Base-by-base conservation (phyloP, 371 early-diverging fungal genomes). In the Mucor saturninus region DNA sequence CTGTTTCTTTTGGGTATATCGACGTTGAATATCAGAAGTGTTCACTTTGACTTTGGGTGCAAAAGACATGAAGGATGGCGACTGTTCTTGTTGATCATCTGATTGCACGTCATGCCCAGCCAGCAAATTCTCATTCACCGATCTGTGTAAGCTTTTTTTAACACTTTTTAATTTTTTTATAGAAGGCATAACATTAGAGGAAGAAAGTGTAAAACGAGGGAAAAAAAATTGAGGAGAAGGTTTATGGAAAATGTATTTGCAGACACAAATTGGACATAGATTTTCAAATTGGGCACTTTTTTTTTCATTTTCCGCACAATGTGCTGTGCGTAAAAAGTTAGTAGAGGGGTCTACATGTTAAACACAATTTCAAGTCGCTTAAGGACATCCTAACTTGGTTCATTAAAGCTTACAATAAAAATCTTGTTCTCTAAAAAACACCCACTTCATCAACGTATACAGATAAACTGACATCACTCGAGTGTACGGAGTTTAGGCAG, bases 161-260 rank as follows among this genome's bases (percentile, higher is more conserved):
- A 26, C 21, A 50, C 30, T 50, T 50, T 50, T 50, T 30, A 30
- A 30, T 50, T 54, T 61, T 38, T 54, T 32, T 54, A 54, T 45
- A 37, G 53, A 61, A 65, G 54, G 59, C 48, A 63, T 59, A 42
- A 55, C 45, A 64, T 65, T 58, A 58, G 64, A 65, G 65, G 21
- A 21, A 9, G 37, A 46, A 46, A 46, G 29, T 35, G 35, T 35
- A 42, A 31, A 10, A 56, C 29, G 6, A n/a, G 45, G 30, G 45
- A 15, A 14, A 43, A 43, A 45, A 65, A 14, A 29, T 42, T 42
- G 31, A 31, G 45, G 45, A 15, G 29, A 7, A 29, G 31, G 15
- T 13, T 11, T 30, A 4, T 29, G 2, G 3, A 13, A 50, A 30
- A 30, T 15, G 29, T 26, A 48, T 9, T 35, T 21, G 21, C 21